A percentile compares a stretch with the other conserved stretches of the same genome.
Evolutionary conservation across 2,329 filamentous ascomycete species (phyloP).

Genomic region (Aquanectria penicillioides): DNA sequence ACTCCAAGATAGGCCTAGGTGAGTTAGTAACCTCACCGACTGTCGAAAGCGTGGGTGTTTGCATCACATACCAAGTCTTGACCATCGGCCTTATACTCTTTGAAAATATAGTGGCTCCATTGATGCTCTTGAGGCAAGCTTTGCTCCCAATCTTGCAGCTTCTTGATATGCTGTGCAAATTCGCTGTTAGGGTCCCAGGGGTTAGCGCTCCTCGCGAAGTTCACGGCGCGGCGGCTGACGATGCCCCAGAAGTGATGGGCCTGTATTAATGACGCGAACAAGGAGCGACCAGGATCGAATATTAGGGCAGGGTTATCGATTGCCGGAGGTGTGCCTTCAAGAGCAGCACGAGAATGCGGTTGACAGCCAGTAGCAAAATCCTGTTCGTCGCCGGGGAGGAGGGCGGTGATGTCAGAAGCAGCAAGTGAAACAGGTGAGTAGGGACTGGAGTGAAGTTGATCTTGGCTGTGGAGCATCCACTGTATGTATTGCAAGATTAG

Average conservation of each 20-base stretch:
- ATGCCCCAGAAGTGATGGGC: slow-evolving; percentile 65
- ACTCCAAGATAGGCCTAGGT: slow-evolving; percentile 63
- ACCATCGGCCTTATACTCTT: slow-evolving; percentile 57
- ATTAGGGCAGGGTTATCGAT: slow-evolving; percentile 56
- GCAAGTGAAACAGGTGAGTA: slow-evolving; percentile 61
- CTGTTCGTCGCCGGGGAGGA: slow-evolving; percentile 63
- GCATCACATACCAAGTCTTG: slow-evolving; percentile 57
- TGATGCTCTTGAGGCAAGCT: slow-evolving; percentile 58
- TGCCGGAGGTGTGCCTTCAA: slow-evolving; percentile 63
- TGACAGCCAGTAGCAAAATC: slow-evolving; percentile 60
- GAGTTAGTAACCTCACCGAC: slow-evolving; percentile 15
- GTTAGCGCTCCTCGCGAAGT: slow-evolving; percentile 52
- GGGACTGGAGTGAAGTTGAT: slow-evolving; percentile 65
- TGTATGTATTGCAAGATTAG: slow-evolving; percentile 40
- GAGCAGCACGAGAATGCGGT: slow-evolving; percentile 61
- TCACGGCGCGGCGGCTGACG: slow-evolving; percentile 60
- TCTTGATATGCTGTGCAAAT: slow-evolving; percentile 55
- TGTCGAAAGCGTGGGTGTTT: background rate
- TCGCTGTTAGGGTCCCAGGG: slow-evolving; percentile 61
- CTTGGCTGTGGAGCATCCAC: slow-evolving; percentile 70
- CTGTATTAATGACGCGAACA: slow-evolving; percentile 66
- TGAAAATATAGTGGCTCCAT: slow-evolving; percentile 56
- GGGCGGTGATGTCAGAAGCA: slow-evolving; percentile 63
- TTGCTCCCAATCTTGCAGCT: slow-evolving; percentile 59
- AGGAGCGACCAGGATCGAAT: slow-evolving; percentile 55